phyloP scores from a whole-genome alignment of 176 grass and related monocot species.

The Avena sativa region DNA sequence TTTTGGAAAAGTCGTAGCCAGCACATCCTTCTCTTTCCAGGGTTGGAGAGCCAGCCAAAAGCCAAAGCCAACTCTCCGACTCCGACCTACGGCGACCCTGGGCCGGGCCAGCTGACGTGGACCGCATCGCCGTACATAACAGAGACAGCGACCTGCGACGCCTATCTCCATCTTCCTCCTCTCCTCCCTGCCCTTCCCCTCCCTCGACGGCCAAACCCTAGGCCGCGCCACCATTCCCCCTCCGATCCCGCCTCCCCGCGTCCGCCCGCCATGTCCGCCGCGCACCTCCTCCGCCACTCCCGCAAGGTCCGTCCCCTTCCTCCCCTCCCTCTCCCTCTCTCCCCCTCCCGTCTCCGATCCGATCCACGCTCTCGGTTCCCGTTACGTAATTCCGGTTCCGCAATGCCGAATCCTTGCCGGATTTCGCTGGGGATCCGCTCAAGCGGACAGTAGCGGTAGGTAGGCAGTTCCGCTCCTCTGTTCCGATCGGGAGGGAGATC shows the following conservation, averaged over 20 bases:
- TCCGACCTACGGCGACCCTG: too few species aligned
- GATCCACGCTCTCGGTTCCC: neutral
- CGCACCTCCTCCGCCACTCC: slow-evolving; percentile 73
- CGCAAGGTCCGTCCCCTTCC: slow-evolving; percentile 61
- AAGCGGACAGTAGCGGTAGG: neutral
- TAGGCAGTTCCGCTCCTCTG: neutral
- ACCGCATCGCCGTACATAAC: slow-evolving; percentile 19
- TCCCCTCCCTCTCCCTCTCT: too few species aligned
- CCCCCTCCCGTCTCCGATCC: neutral
- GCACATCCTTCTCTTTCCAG: neutral
- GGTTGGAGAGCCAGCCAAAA: neutral
- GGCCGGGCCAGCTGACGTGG: slow-evolving; percentile 1
- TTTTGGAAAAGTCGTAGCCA: neutral
- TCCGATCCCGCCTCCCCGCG: neutral
- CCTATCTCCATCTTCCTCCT: neutral
- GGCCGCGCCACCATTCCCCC: neutral
- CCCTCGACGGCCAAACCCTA: slow-evolving; percentile 27
- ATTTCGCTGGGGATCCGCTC: neutral
- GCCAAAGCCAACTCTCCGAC: neutral
- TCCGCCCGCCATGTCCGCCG: slow-evolving; percentile 55
- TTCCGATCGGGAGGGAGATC: neutral
- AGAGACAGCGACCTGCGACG: neutral
- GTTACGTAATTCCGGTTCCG: neutral
- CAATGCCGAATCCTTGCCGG: neutral
- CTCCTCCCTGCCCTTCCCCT: neutral